Evolutionary conservation across 225 moss, liverwort and hornwort species (phyloP), one percentile per base, ranked within the genome.

Genomic region (Pseudisothecium myosuroides): DNA sequence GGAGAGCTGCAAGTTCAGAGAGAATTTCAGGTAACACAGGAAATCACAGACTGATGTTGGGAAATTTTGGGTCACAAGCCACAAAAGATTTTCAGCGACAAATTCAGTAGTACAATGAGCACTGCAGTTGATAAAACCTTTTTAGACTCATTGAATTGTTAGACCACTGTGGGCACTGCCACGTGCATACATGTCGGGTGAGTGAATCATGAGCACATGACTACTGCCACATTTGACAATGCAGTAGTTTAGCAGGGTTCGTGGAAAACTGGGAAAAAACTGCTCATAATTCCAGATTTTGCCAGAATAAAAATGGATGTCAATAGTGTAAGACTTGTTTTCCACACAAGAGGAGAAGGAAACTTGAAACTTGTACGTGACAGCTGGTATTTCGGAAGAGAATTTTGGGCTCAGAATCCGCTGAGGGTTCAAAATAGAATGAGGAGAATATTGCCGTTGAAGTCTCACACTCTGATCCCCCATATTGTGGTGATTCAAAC

Each of bases 381-480:
- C 0, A 0, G 5, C 27, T 11, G n/a, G 17, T 56, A 17, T n/a
- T 78, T 16, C 1, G 79, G 56, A 56, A n/a, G 56, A 79, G 28
- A 39, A 58, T n/a, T 79, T 17, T 11, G 58, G 17, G 58, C 39
- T 79, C 79, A 79, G 34, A n/a, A 56, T 37, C 16, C 1, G 1
- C 56, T 7, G 2, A 11, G 27, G 24, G 4, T 27, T 79, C 27
- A 27, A 0, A 79, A 5, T 39, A 58, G n/a, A 39, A n/a, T 0
- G 1, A 56, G 56, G 7, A 56, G n/a, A 17, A 39, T 58, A 39
- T n/a, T 56, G n/a, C 26, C 1, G 2, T 37, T 15, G 77, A 77
- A 54, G 77, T 24, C 54, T 77, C 77, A 14, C 77, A 36, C 9
- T 50, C 21, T 37, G 36, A 36, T 54, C 36, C 36, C 14, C 15